A percentile compares a stretch with the other conserved stretches of the same genome.
Conservation (phyloP, 2,329 filamentous ascomycete species). For the Pestalotiopsis sp. region DNA sequence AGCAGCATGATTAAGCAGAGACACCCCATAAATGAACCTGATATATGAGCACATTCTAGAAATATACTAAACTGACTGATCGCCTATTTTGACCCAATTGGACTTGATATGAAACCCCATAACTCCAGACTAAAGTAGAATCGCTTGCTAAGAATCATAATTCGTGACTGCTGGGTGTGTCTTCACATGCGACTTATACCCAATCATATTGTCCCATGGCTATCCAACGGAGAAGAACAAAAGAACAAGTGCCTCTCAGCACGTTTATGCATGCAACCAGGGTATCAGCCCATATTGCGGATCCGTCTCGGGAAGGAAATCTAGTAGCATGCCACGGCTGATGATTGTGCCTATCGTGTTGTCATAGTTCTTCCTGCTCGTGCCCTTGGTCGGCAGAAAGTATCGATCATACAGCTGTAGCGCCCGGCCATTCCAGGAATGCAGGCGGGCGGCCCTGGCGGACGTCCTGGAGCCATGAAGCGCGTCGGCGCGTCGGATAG, state of each 20-base stretch:
- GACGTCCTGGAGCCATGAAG: background rate
- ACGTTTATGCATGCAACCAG: background rate
- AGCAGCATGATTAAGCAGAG: no score
- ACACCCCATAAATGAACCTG: no score
- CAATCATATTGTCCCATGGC: background rate
- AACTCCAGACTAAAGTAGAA: background rate
- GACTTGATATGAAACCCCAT: background rate
- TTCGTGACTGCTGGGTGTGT: background rate
- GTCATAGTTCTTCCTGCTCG: background rate
- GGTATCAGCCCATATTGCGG: background rate
- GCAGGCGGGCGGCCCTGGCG: background rate
- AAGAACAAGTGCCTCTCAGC: background rate
- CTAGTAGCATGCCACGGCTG: background rate
- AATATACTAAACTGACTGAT: background rate
- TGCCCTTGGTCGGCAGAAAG: background rate
- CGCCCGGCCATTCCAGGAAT: background rate
- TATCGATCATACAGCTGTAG: background rate
- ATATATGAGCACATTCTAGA: background rate
- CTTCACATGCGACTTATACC: background rate
- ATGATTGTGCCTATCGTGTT: background rate
- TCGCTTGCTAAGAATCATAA: background rate
- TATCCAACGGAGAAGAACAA: background rate
- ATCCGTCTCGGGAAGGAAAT: background rate
- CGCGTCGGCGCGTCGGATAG: background rate
- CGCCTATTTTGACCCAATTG: background rate